Conservation (phyloP, 257 asterid species). For the Sherardia arvensis region DNA sequence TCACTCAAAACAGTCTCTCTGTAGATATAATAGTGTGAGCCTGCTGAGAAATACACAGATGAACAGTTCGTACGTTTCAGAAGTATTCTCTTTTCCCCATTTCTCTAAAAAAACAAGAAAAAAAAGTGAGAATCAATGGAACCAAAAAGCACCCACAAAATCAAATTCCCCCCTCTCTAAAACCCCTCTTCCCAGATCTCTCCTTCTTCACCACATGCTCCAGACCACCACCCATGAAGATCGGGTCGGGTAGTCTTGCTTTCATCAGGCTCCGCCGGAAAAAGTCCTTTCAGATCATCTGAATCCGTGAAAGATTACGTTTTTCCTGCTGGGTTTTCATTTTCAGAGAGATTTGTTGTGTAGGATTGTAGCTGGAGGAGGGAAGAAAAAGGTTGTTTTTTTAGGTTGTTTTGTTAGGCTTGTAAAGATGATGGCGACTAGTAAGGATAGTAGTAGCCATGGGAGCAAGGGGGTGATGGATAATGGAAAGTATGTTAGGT, state of each 20-base stretch:
- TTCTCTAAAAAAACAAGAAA: background rate
- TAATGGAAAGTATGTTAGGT: conserved; percentile 74
- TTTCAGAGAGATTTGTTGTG: no score
- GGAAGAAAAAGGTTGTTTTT: background rate
- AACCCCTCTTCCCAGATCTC: conserved; percentile 5
- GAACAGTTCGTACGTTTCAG: conserved; percentile 3
- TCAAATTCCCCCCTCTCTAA: background rate
- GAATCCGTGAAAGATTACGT: background rate
- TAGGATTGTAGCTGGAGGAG: background rate
- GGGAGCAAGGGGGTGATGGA: conserved; percentile 33
- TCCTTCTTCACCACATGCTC: background rate
- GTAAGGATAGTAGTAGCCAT: conserved; percentile 46
- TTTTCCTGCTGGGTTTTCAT: background rate
- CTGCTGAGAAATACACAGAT: conserved; percentile 2
- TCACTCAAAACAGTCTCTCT: conserved; percentile 20
- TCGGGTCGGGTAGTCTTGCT: background rate
- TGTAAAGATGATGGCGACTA: conserved; percentile 38
- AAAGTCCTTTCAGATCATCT: conserved; percentile 5
- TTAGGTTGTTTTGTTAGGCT: background rate
- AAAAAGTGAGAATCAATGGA: conserved; percentile 9
- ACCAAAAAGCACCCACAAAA: background rate
- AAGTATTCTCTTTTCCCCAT: background rate
- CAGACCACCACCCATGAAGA: conserved; percentile 15
- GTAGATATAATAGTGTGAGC: conserved; percentile 1
- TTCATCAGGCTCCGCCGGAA: background rate